Percentiles rank a stretch among this genome's conserved stretches.
These are phyloP conservation scores for Colletotrichum tabaci DNA, from an alignment of 2,329 filamentous ascomycete species.

Conservation along the genomic window DNA sequence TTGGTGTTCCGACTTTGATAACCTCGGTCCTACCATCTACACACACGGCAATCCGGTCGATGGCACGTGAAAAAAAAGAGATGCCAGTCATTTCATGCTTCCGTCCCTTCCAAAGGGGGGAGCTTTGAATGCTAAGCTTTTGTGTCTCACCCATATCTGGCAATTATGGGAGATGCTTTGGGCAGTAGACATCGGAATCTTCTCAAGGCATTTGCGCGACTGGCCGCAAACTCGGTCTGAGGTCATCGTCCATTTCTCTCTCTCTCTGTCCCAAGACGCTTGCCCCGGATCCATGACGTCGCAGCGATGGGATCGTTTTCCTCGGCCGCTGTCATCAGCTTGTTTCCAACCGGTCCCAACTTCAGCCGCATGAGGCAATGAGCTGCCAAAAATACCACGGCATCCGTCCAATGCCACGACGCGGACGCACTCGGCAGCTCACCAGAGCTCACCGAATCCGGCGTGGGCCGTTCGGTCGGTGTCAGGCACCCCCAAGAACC, in stretches of 20 bases:
- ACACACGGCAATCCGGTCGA: no score
- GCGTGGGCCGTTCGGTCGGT: not conserved
- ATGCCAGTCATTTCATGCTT: not conserved
- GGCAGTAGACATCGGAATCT: not conserved
- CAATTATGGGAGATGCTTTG: not conserved
- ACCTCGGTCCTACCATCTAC: not conserved
- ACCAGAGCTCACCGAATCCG: constrained; percentile 25
- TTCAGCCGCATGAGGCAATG: not conserved
- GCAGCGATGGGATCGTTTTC: not conserved
- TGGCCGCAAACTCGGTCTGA: not conserved
- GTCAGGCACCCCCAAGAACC: constrained; percentile 23
- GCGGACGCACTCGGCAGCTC: constrained; percentile 19
- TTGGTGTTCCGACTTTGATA: not conserved
- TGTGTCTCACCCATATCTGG: not conserved
- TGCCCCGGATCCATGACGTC: constrained; percentile 6
- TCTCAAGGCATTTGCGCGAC: not conserved
- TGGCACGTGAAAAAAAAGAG: no score
- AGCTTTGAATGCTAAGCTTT: not conserved
- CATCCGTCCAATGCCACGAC: not conserved
- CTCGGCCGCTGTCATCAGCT: not conserved
- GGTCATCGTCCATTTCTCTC: not conserved
- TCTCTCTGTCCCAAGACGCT: no score
- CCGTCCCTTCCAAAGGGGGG: no score
- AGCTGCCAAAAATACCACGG: not conserved
- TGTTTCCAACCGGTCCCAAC: not conserved